Evolutionary conservation across 495 filamentous ascomycete genomes (phyloP).

Genomic region (Hypoxylon trugodes): DNA sequence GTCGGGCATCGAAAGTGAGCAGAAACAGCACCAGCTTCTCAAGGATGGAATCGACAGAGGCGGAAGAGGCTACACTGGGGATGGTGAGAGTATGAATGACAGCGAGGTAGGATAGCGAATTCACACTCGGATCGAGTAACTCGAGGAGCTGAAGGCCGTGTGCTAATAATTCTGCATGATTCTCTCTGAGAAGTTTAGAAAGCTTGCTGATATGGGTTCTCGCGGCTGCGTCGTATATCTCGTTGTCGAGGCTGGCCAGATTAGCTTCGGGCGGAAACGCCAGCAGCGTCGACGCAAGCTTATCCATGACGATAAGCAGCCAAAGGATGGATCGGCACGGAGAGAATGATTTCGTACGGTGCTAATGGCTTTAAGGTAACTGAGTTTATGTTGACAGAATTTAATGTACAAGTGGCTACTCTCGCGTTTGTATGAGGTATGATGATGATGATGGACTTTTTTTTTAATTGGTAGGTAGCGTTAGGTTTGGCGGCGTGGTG

Average conservation of each 20-base stretch:
- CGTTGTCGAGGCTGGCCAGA: conserved; percentile 31
- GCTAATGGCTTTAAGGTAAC: too few species aligned
- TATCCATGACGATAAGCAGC: conserved; percentile 48
- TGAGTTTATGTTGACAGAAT: too few species aligned
- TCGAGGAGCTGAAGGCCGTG: conserved; percentile 44
- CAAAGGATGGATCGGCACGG: conserved; percentile 5
- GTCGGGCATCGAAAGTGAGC: conserved; percentile 53
- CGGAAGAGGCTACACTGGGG: conserved; percentile 20
- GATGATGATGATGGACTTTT: too few species aligned
- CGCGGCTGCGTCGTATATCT: conserved; percentile 39
- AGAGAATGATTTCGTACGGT: background rate
- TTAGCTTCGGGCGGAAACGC: conserved; percentile 48
- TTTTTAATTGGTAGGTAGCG: too few species aligned
- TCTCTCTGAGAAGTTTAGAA: conserved; percentile 44
- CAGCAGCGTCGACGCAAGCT: conserved; percentile 47
- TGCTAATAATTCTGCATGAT: conserved; percentile 12
- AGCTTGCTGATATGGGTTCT: conserved; percentile 45
- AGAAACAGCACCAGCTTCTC: conserved; percentile 51
- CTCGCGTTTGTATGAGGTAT: too few species aligned
- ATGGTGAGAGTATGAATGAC: conserved; percentile 46
- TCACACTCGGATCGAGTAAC: conserved; percentile 49
- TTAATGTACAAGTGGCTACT: too few species aligned
- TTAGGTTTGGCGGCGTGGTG: too few species aligned
- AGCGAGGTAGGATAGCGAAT: conserved; percentile 56
- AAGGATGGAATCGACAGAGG: conserved; percentile 41